Evolutionary conservation across 1,139 yeast species (phyloP).

Genomic region (Taphrina confusa): DNA sequence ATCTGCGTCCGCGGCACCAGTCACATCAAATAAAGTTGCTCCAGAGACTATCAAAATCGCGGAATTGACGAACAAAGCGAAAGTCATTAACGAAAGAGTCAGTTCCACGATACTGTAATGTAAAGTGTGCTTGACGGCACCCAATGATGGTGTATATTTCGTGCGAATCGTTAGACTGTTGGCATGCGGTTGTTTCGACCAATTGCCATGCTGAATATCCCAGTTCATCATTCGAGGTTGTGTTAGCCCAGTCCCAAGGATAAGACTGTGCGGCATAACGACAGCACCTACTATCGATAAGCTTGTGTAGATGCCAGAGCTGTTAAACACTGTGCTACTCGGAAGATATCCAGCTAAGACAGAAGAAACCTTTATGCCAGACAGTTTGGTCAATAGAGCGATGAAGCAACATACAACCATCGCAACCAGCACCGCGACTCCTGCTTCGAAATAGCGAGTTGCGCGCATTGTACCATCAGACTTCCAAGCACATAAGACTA

Average conservation of each 20-base stretch:
- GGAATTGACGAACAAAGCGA: slow-evolving; percentile 81
- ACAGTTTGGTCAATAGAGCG: slow-evolving; percentile 64
- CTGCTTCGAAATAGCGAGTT: slow-evolving; percentile 77
- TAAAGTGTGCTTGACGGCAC: slow-evolving; percentile 71
- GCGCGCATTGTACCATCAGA: slow-evolving; percentile 83
- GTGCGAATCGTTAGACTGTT: slow-evolving; percentile 43
- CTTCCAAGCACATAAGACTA: slow-evolving; percentile 81
- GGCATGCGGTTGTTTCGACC: slow-evolving; percentile 40
- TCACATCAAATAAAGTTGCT: slow-evolving; percentile 67
- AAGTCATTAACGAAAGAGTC: slow-evolving; percentile 69
- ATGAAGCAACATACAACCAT: slow-evolving; percentile 85
- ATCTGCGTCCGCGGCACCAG: slow-evolving; percentile 82
- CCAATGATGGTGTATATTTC: slow-evolving; percentile 64
- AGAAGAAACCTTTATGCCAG: slow-evolving; percentile 54
- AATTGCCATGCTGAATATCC: slow-evolving; percentile 57
- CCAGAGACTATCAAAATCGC: slow-evolving; percentile 86
- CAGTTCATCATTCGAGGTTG: slow-evolving; percentile 84
- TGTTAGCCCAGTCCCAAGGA: slow-evolving; percentile 88
- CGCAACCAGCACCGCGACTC: slow-evolving; percentile 72
- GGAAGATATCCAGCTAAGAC: slow-evolving; percentile 72
- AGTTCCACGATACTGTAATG: slow-evolving; percentile 73
- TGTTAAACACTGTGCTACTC: slow-evolving; percentile 66
- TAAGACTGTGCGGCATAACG: slow-evolving; percentile 95
- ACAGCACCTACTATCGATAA: slow-evolving; percentile 95
- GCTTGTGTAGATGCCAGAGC: slow-evolving; percentile 79